Evolutionary conservation across 345 rosid species (phyloP).

Genomic region (Combretum micranthum): DNA sequence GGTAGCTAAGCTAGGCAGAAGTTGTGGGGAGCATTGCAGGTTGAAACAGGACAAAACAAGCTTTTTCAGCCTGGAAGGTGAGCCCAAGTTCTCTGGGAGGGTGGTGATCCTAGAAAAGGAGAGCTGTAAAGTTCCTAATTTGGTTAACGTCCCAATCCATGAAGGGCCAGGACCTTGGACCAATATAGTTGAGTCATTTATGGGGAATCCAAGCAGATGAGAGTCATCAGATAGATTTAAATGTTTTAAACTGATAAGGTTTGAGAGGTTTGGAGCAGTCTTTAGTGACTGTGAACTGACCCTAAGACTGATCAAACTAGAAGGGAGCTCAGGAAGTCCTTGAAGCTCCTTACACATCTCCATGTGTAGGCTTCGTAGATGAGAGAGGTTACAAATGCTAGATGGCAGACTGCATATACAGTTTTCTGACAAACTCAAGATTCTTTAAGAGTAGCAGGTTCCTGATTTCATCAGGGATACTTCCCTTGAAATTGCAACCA

Average conservation of each 20-base stretch:
- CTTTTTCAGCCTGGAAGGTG: constrained; percentile 11
- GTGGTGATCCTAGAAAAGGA: constrained; percentile 13
- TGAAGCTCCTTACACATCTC: no score
- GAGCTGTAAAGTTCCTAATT: constrained; percentile 14
- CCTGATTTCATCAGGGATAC: no score
- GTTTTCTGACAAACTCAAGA: no score
- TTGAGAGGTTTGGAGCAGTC: no score
- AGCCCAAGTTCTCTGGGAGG: constrained; percentile 2
- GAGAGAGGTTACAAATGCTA: no score
- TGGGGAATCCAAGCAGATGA: constrained; percentile 15
- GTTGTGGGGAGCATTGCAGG: constrained; percentile 8
- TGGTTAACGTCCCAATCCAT: constrained; percentile 15
- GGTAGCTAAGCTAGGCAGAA: constrained; percentile 12
- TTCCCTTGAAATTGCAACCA: no score
- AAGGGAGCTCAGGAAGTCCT: no score
- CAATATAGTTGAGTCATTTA: constrained; percentile 4
- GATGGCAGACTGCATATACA: no score
- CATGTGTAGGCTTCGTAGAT: no score
- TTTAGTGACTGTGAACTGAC: no score
- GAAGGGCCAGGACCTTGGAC: constrained; percentile 6
- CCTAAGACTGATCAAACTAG: no score
- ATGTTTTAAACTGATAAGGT: constrained; percentile 6
- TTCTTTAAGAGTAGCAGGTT: no score
- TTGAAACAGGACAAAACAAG: constrained; percentile 17
- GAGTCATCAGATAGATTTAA: constrained; percentile 13